Evolutionary conservation across 2,329 filamentous ascomycete species (phyloP).

Genomic region (Corniculantispora saksenae): DNA sequence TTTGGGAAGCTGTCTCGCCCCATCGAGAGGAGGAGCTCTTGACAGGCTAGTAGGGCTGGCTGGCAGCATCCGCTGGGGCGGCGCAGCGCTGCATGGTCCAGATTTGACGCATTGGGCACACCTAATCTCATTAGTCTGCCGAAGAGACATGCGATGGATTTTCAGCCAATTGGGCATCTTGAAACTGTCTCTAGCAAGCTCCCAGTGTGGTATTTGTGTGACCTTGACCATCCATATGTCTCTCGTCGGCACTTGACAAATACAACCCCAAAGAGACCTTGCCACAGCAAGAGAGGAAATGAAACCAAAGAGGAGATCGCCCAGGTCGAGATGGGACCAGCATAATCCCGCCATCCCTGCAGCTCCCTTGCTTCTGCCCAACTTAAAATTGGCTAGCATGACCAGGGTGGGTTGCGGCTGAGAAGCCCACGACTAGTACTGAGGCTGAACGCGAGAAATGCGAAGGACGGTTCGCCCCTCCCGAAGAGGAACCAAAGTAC

Average conservation of each 20-base stretch:
- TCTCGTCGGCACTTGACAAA: no score
- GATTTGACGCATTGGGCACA: background rate
- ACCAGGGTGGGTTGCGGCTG: constrained; percentile 14
- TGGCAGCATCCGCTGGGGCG: background rate
- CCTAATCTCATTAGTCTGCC: background rate
- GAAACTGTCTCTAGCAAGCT: no score
- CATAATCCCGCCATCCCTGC: background rate
- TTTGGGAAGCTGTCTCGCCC: background rate
- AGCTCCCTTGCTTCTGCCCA: background rate
- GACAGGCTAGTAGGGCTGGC: background rate
- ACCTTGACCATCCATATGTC: no score
- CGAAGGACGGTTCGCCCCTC: background rate
- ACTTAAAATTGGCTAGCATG: background rate
- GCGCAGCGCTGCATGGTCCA: background rate
- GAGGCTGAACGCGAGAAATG: constrained; percentile 17
- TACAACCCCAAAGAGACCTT: no score
- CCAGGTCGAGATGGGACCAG: background rate
- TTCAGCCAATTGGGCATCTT: no score
- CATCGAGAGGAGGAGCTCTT: background rate
- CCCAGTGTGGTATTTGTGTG: no score
- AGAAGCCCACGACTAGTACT: background rate
- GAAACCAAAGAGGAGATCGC: background rate
- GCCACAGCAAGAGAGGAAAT: no score
- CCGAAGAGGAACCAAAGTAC: no score
- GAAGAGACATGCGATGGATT: no score